Base-by-base conservation (phyloP, 2,329 filamentous ascomycete genomes). In the Dothistroma septosporum region DNA sequence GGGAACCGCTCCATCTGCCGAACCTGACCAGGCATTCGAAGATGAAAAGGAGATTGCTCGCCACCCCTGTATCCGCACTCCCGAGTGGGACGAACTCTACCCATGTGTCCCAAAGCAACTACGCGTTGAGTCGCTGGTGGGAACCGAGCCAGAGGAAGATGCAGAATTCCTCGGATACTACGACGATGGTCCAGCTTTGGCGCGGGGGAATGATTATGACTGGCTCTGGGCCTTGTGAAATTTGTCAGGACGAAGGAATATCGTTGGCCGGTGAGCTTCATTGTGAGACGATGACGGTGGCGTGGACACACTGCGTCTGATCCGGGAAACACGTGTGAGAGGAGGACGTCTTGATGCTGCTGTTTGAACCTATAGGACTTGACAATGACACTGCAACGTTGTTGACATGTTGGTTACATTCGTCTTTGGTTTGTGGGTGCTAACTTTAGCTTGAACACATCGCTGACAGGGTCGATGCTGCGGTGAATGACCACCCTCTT, bases 81-180 rank as follows among this genome's bases (percentile, higher is more conserved):
- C 53, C 4, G 50, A 37, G 41, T 61, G 60, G 60, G 60, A 65
- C 21, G 58, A 59, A 21, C 35, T 61, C 21, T 57, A 59, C 22
- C 54, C 52, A 12, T 59, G 47, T 37, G 49, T 31, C 32, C 21
- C 58, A 16, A 53, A 32, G 31, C 24, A 31, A 35, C 50, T 44
- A 44, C 41, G 50, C 35, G 50, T 32, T 4, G 50, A 53, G 31
- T 35, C 22, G 31, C 31, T 32, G n/a, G 41, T 52, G 19, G 24
- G 47, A 28, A 46, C 24, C 21, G 57, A 31, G 41, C 41, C 41
- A 50, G 46, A 60, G 33, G 31, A 41, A n/a, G 33, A 56, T 2
- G 41, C 31, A 9, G 35, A 60, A 8, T 57, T 60, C 16, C 24
- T 60, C 7, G 58, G 53, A 4, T 60, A 60, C 47, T 57, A 52